These are phyloP conservation scores for Aegilops umbellulata DNA, from an alignment of 176 grass and related monocot genomes.

Conservation along the genomic window DNA sequence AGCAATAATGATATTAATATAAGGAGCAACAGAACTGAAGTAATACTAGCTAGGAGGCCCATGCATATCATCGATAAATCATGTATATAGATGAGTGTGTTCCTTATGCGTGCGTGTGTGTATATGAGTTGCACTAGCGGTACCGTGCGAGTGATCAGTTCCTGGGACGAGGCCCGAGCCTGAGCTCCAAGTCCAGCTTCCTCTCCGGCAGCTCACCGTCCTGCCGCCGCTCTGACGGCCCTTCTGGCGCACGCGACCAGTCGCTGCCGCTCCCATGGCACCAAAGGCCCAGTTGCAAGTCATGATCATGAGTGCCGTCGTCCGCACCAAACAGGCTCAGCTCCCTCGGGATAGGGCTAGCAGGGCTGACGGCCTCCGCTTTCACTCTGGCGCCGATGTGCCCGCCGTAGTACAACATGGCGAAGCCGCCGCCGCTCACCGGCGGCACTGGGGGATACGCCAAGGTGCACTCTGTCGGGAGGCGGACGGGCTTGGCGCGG, in stretches of 20 bases:
- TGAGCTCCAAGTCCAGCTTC: constrained; percentile 44
- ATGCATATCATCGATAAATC: background rate
- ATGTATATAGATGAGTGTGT: background rate
- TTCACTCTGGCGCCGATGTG: background rate
- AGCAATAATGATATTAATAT: background rate
- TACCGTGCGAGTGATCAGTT: background rate
- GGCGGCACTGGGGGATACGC: background rate
- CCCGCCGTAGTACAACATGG: background rate
- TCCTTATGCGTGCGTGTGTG: background rate
- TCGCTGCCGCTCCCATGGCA: background rate
- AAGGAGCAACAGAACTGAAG: background rate
- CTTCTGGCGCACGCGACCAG: background rate
- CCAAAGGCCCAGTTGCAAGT: constrained; percentile 20
- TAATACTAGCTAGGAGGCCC: background rate
- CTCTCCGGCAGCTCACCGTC: constrained; percentile 28
- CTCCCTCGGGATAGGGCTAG: constrained; percentile 28
- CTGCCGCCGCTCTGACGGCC: background rate
- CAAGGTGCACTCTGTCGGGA: background rate
- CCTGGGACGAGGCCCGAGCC: constrained; percentile 35
- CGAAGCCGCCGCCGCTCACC: background rate
- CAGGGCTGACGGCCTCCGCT: background rate
- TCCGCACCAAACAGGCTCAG: constrained; percentile 37
- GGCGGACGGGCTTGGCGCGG: constrained; percentile 25
- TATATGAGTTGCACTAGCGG: background rate
- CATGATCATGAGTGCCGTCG: background rate